Base-by-base conservation (phyloP, 805 yeast species). In the Ogataea methylovora region DNA sequence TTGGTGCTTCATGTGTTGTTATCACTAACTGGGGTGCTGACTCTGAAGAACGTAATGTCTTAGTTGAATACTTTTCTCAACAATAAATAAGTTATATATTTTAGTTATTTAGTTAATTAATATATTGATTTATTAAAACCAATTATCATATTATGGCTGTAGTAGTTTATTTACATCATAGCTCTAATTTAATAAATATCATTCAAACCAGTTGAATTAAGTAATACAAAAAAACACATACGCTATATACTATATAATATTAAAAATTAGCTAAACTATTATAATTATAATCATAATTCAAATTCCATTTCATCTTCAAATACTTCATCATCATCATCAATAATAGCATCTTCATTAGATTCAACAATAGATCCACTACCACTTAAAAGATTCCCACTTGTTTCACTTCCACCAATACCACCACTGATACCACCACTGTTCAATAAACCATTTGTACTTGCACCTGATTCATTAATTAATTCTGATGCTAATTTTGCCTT, bases 11-110 rank as follows among this genome's bases (percentile, higher is more conserved):
- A 60, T 90, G 95, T 73, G 97, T 90, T 65, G 98, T 92, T 60
- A 85, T 92, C 79, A 88, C 84, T 81, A 82, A 87, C 94, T 92
- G 97, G 97, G 99, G 99, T 86, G 95, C 86, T 65, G 95, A 87
- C 73, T 83, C 97, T 60, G 90, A 79, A 63, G 98, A 90, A 76
- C 86, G 97, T 76, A 74, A 79, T 76, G 82, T 85, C 72, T 80
- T 92, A 67, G 79, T 92, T 70, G 94, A 87, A 72, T 88, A 86
- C 80, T 86, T 90, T 73, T 79, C 94, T 60, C 84, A 83, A 65
- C 87, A 84, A 71, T 79, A 82, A 72, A 57, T 63, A 28, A 34
- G 30, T 40, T 33, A 18, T 34, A 32, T 17, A 25, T 27, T 22
- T 27, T 38, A 28, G 10, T 26, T 33, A 36, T 32, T 20, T 23